Conservation (phyloP, 345 rosid genomes). For the Corchorus capsularis region DNA sequence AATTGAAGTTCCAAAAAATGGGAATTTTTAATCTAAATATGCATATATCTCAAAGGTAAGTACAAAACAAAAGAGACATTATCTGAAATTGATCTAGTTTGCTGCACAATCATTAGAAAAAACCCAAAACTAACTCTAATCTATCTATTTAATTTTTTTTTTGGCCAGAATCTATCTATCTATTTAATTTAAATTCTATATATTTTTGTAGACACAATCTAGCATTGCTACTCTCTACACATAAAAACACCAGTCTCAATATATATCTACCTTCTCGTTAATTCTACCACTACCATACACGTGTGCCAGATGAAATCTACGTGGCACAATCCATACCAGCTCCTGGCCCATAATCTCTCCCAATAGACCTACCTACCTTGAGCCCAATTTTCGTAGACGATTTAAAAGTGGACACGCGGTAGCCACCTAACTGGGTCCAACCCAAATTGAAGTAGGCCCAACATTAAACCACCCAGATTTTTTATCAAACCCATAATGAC, state of each 20-base stretch:
- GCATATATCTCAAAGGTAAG: too few species aligned
- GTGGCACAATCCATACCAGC: neutral
- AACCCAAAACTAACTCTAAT: too few species aligned
- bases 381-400: neutral
- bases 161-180: too few species aligned
- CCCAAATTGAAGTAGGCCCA: neutral
- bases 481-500: neutral
- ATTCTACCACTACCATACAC: conserved; percentile 14
- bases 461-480: neutral
- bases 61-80: too few species aligned
- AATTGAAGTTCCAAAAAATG: too few species aligned
- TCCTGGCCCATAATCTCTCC: neutral
- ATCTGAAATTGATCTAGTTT: too few species aligned
- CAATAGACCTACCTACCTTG: neutral
- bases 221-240: neutral
- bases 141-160: too few species aligned
- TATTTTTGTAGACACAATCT: neutral
- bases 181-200: too few species aligned
- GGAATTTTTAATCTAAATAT: too few species aligned
- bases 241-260: too few species aligned
- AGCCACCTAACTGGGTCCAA: neutral
- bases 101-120: too few species aligned
- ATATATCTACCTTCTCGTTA: neutral
- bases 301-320: conserved; percentile 6
- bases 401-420: neutral